Conservation (phyloP, 768 basidiomycete genomes). For the Clathrus columnatus region DNA sequence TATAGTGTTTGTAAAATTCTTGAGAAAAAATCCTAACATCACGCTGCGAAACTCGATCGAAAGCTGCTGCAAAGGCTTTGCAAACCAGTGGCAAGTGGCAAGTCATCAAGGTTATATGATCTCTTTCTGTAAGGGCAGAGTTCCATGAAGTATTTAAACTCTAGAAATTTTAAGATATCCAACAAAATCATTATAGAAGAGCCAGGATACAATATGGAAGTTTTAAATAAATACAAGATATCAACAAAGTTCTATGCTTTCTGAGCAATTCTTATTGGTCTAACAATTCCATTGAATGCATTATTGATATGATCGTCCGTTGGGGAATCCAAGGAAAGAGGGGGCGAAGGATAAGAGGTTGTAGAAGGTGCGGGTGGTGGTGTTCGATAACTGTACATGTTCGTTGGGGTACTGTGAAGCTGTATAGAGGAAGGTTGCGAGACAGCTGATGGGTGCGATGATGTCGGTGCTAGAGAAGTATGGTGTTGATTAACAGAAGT, state of each 20-base stretch:
- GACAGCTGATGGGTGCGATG: slow-evolving; percentile 2
- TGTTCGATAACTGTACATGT: slow-evolving; percentile 10
- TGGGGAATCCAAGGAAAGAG: slow-evolving; percentile 32
- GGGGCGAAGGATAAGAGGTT: slow-evolving; percentile 31
- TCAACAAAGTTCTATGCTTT: slow-evolving; percentile 2
- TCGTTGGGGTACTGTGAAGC: slow-evolving; percentile 18
- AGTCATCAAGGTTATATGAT: no score
- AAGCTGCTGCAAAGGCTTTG: neutral
- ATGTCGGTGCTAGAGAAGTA: slow-evolving; percentile 4
- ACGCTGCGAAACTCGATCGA: slow-evolving; percentile 1
- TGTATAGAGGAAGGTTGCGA: slow-evolving; percentile 5
- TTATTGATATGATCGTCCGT: slow-evolving; percentile 14
- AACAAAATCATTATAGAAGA: neutral
- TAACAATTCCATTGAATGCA: neutral
- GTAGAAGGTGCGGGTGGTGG: slow-evolving; percentile 16
- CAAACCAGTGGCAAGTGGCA: neutral
- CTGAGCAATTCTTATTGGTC: slow-evolving; percentile 1
- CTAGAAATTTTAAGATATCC: no score
- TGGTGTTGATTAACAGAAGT: slow-evolving; percentile 8
- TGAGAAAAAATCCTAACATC: no score
- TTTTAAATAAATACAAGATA: neutral
- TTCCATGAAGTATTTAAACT: no score
- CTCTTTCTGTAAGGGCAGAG: no score
- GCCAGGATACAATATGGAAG: neutral
- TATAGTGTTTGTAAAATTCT: no score